Evolutionary conservation across 768 basidiomycete species (phyloP).

Genomic region (Leccinum imitatum): DNA sequence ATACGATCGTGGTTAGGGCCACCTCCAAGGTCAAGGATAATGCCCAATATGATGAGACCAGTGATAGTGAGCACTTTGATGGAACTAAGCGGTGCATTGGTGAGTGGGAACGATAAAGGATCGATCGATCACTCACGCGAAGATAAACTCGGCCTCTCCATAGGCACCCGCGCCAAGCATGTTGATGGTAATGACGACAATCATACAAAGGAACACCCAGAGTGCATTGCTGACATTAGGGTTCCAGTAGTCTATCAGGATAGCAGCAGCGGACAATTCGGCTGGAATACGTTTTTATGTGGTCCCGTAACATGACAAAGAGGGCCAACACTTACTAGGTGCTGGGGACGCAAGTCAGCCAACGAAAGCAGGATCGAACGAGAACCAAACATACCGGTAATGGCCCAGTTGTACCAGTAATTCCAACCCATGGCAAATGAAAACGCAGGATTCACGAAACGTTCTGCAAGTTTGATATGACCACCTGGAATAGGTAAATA

Average conservation of each 20-base stretch:
- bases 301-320: background rate
- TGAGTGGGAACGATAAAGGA: background rate
- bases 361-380: background rate
- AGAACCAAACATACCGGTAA: constrained; percentile 17
- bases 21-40: constrained; percentile 84
- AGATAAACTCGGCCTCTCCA: constrained; percentile 84
- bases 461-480: constrained; percentile 78
- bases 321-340: constrained; percentile 19
- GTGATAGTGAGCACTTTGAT: constrained; percentile 89
- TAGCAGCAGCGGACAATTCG: constrained; percentile 48
- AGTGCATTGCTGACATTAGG: constrained; percentile 56
- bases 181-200: constrained; percentile 77
- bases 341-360: constrained; percentile 15
- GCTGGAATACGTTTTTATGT: constrained; percentile 20
- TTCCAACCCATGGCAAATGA: constrained; percentile 59
- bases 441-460: constrained; percentile 76
- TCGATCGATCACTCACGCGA: constrained; percentile 49
- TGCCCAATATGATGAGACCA: constrained; percentile 67
- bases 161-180: constrained; percentile 74
- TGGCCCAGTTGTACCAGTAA: constrained; percentile 45
- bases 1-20: constrained; percentile 77
- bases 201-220: constrained; percentile 77
- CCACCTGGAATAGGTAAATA: constrained; percentile 79
- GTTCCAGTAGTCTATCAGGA: constrained; percentile 78
- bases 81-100: constrained; percentile 38